Percentiles rank a stretch among this genome's conserved stretches.
Evolutionary conservation across 371 early-diverging fungal species (phyloP).

Genomic region (Phascolomyces articulosus): DNA sequence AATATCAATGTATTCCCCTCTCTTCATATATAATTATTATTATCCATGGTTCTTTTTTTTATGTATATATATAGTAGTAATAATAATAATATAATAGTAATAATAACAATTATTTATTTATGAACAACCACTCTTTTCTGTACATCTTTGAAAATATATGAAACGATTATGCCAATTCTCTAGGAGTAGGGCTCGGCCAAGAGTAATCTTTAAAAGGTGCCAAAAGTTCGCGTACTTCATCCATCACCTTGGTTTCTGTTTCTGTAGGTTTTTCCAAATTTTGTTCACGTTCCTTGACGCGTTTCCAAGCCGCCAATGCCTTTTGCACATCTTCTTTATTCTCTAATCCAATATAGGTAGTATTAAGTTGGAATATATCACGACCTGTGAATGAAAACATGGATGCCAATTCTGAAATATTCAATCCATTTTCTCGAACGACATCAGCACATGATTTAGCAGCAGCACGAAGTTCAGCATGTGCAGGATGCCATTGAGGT

Average conservation of each 20-base stretch:
- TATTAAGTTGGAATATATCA: slow-evolving; percentile 46
- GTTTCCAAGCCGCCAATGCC: slow-evolving; percentile 54
- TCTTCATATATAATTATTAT: no score
- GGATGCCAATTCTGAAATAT: slow-evolving; percentile 67
- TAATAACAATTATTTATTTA: no score
- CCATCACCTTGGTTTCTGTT: slow-evolving; percentile 24
- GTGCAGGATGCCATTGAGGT: slow-evolving; percentile 83
- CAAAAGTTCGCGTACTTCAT: slow-evolving; percentile 27
- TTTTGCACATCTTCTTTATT: slow-evolving; percentile 64
- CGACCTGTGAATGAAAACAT: slow-evolving; percentile 63
- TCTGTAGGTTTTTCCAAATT: slow-evolving; percentile 21
- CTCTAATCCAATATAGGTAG: slow-evolving; percentile 71
- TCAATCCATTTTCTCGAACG: slow-evolving; percentile 35
- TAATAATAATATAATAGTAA: no score
- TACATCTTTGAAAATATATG: no score
- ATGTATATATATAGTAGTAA: no score
- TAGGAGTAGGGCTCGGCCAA: slow-evolving; percentile 50
- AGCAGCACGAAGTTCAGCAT: slow-evolving; percentile 53
- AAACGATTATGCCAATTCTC: slow-evolving; percentile 33
- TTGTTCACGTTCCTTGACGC: slow-evolving; percentile 35
- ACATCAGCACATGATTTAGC: slow-evolving; percentile 52
- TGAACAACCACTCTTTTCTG: no score
- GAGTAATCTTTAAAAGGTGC: slow-evolving; percentile 41
- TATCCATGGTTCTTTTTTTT: no score
- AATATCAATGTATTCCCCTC: no score